Percentiles rank a stretch among this genome's conserved stretches.
Evolutionary conservation across 805 yeast genomes (phyloP).

Genomic region (Wickerhamiella nectarea): DNA sequence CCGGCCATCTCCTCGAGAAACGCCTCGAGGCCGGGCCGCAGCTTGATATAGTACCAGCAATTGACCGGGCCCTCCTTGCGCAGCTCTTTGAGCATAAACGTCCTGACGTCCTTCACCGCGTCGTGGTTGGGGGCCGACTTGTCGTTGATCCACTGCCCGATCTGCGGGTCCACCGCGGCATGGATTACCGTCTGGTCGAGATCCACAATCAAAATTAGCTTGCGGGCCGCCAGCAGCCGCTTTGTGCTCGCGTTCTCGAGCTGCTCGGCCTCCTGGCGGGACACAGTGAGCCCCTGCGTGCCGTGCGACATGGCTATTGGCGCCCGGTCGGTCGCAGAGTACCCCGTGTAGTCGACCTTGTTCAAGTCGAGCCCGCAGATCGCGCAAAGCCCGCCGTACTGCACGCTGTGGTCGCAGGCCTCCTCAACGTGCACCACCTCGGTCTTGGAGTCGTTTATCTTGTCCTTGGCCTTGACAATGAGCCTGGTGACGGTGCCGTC

Average conservation of each 20-base stretch:
- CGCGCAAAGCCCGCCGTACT: conserved; percentile 90
- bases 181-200: conserved; percentile 95
- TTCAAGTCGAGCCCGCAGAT: conserved; percentile 71
- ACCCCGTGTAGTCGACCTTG: conserved; percentile 52
- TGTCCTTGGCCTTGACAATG: conserved; percentile 43
- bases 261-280: conserved; percentile 72
- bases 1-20: conserved; percentile 53
- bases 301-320: conserved; percentile 85
- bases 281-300: conserved; percentile 67
- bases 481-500: conserved; percentile 51
- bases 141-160: conserved; percentile 90
- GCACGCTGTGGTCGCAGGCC: conserved; percentile 84
- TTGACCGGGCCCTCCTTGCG: conserved; percentile 35
- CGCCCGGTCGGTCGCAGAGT: conserved; percentile 55
- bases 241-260: conserved; percentile 58
- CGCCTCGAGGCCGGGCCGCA: conserved; percentile 72
- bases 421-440: conserved; percentile 49
- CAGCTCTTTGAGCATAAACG: conserved; percentile 70
- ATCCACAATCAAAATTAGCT: conserved; percentile 85
- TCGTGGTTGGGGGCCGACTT: conserved; percentile 72
- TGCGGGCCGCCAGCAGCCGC: conserved; percentile 45
- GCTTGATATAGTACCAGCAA: conserved; percentile 85
- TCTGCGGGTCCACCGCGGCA: conserved; percentile 95
- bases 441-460: conserved; percentile 35
- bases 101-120: conserved; percentile 66